Base-by-base conservation (phyloP, 805 yeast species). In the Myxozyma udenii region DNA sequence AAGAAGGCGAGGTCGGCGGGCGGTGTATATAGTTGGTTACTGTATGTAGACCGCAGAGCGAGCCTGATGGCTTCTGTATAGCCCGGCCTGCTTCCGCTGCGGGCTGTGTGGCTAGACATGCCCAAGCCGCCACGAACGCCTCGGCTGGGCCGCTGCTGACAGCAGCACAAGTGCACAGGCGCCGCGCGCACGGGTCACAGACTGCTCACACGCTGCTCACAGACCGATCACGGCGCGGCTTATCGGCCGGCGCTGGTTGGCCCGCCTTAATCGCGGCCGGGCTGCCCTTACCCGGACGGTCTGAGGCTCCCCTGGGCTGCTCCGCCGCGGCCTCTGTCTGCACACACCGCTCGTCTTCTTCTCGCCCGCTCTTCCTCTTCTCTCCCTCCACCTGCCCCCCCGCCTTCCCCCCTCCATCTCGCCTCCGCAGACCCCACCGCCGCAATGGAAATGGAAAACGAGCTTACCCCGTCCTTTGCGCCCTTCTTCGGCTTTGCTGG, bases 401-500 rank as follows among this genome's bases (percentile, higher is more conserved):
- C n/a, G 21, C 40, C 21, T 16, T 7, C 40, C 7, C n/a, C 19
- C 28, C 11, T 39, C 46, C 40, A 14, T 35, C 25, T 35, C 28
- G 38, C 42, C 6, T n/a, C 18, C 39, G 16, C 22, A n/a, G 2
- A 32, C 25, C 14, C 33, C 32, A 26, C 39, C 44, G 23, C 21
- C 18, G 6, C 37, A 4, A 54, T 47, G 53, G 57, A 53, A 16
- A 52, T 48, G 50, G 66, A 68, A 43, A 78, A 75, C 62, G 91
- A 85, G 68, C 85, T 80, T 66, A 78, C 89, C 30, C 98, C 98
- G 44, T 82, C 82, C 26, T 93, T 85, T 71, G 97, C 98, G 14
- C 98, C 98, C 55, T 93, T 93, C 70, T 83, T 93, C 67, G 98
- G 98, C 38, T 89, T 91, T 71, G 96, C 97, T 36, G 98, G 97